These are phyloP conservation scores for Taiozyma sp. DNA, from an alignment of 1,139 yeast species.

Conservation along the genomic window DNA sequence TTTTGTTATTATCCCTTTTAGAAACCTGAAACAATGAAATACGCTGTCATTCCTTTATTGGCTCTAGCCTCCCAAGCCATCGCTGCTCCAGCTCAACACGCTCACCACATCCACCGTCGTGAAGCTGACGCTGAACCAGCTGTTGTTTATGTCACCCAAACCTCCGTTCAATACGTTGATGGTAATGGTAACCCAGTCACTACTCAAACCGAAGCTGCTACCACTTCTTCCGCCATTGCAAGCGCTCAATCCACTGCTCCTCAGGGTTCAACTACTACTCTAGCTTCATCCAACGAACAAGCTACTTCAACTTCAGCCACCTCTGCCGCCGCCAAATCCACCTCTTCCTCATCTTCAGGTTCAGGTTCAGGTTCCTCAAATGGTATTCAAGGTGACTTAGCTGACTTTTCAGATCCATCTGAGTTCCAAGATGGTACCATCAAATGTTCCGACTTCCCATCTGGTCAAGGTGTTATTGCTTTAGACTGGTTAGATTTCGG, in stretches of 20 bases:
- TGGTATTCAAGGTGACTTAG: constrained; percentile 49
- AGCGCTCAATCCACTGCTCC: constrained; percentile 24
- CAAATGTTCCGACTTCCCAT: constrained; percentile 77
- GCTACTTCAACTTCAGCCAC: constrained; percentile 12
- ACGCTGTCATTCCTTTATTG: constrained; percentile 21
- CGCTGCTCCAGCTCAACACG: constrained; percentile 44
- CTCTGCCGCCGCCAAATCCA: constrained; percentile 19
- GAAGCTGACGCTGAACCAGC: constrained; percentile 39
- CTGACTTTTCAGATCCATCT: constrained; percentile 48
- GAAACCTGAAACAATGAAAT: constrained; percentile 15
- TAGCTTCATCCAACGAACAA: constrained; percentile 4
- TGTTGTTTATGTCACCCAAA: constrained; percentile 49
- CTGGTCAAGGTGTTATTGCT: constrained; percentile 86
- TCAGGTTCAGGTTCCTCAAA: constrained; percentile 21
- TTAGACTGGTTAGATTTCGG: constrained; percentile 78
- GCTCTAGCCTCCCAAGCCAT: constrained; percentile 32
- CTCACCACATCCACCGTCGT: constrained; percentile 56
- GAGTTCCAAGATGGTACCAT: constrained; percentile 78
- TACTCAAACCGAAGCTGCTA: constrained; percentile 16
- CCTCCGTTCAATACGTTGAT: constrained; percentile 44
- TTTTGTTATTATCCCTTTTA: background rate
- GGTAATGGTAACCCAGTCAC: constrained; percentile 32
- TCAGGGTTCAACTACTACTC: constrained; percentile 5
- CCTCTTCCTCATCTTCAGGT: constrained; percentile 33
- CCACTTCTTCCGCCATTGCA: constrained; percentile 22